Percentiles rank a stretch among this genome's conserved stretches.
These are phyloP conservation scores for Pseudogymnoascus sp. DNA, from an alignment of 2,329 filamentous ascomycete species.

Conservation along the genomic window DNA sequence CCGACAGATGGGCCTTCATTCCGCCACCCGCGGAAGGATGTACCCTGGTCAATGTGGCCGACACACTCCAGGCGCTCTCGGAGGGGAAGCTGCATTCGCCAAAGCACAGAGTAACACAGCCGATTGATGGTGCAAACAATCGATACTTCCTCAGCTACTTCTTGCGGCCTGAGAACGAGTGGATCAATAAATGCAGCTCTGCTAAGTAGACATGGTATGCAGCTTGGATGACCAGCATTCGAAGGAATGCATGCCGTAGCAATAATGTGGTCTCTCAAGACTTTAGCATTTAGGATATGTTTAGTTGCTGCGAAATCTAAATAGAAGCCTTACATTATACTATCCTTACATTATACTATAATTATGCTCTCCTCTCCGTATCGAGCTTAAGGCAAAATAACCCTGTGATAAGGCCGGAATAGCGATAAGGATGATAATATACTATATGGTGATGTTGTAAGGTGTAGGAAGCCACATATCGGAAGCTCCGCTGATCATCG, in stretches of 20 bases:
- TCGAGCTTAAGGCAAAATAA: not conserved
- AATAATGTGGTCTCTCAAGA: not conserved
- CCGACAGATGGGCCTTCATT: slow-evolving; percentile 14
- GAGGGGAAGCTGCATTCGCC: slow-evolving; percentile 21
- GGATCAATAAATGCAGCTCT: slow-evolving; percentile 16
- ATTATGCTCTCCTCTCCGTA: not conserved
- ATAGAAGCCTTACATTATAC: not conserved
- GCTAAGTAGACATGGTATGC: not conserved
- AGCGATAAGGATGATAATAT: slow-evolving; percentile 4
- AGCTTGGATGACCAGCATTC: not conserved
- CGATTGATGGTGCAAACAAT: slow-evolving; percentile 20
- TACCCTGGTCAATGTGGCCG: slow-evolving; percentile 23
- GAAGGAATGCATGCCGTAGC: not conserved
- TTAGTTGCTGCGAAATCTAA: not conserved
- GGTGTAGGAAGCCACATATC: not conserved
- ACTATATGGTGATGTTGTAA: not conserved
- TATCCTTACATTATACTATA: not conserved
- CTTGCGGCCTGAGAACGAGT: slow-evolving; percentile 21
- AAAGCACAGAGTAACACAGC: slow-evolving; percentile 23
- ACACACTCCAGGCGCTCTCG: slow-evolving; percentile 22
- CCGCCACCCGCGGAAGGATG: slow-evolving; percentile 15
- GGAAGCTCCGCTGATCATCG: not conserved
- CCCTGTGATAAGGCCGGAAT: not conserved
- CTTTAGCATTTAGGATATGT: not conserved
- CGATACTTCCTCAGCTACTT: slow-evolving; percentile 25